Evolutionary conservation across 139 green algal species (phyloP).

Genomic region (Yamagishiella unicocca): DNA sequence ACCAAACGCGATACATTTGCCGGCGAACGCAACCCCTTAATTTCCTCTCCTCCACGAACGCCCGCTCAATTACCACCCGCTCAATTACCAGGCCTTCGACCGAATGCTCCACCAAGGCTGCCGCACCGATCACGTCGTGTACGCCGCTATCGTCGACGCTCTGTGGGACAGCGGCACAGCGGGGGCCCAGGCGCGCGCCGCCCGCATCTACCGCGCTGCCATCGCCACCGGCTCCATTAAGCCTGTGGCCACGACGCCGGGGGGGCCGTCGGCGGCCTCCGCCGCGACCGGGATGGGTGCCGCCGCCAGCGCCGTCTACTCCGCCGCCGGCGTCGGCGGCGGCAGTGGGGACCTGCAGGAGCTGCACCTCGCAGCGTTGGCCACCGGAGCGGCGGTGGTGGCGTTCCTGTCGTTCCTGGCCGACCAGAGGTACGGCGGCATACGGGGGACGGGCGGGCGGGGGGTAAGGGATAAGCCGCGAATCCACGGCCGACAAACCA

Average conservation of each 20-base stretch:
- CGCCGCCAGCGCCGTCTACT: background rate
- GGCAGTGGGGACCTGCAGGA: slow-evolving; percentile 45
- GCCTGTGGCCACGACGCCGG: background rate
- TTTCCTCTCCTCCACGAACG: no score
- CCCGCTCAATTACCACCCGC: no score
- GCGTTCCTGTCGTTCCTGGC: slow-evolving; percentile 80
- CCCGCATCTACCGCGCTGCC: slow-evolving; percentile 56
- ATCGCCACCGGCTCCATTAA: slow-evolving; percentile 63
- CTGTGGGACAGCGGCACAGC: slow-evolving; percentile 86
- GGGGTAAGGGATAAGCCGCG: no score
- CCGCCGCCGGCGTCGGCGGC: background rate
- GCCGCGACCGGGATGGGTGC: background rate
- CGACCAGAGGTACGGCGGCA: slow-evolving; percentile 37
- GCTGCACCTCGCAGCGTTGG: slow-evolving; percentile 80
- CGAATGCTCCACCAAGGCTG: slow-evolving; percentile 60
- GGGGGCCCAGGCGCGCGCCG: slow-evolving; percentile 75
- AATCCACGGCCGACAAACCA: background rate
- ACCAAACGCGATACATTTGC: no score
- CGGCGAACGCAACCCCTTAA: no score
- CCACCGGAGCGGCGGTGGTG: slow-evolving; percentile 78
- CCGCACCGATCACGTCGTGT: slow-evolving; percentile 82
- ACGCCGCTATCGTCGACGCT: slow-evolving; percentile 82
- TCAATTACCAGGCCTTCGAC: slow-evolving; percentile 52
- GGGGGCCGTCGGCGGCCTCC: background rate
- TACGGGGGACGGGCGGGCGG: background rate